Percentiles rank a stretch among this genome's conserved stretches.
Evolutionary conservation across 2,329 filamentous ascomycete genomes (phyloP).

Genomic region (Talaromyces sp.): DNA sequence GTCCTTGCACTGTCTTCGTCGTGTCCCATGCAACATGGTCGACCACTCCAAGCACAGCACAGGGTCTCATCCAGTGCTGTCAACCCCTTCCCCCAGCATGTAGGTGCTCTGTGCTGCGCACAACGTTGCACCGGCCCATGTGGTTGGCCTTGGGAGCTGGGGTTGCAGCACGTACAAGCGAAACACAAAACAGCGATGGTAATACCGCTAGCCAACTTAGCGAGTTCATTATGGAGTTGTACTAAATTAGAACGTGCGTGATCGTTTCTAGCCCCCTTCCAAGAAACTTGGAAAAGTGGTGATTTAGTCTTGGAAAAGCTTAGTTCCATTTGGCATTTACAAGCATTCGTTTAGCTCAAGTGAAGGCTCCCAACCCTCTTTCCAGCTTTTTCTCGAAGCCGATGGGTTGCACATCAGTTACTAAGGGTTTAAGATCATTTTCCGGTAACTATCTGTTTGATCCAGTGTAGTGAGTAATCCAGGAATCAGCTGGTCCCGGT

Average conservation of each 20-base stretch:
- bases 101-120: neutral
- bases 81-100: neutral
- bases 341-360: neutral
- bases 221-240: neutral
- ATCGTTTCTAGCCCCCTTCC: neutral
- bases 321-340: neutral
- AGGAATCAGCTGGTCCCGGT: neutral
- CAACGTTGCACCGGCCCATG: conserved; percentile 5
- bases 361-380: neutral
- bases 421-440: neutral
- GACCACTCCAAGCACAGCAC: neutral
- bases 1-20: neutral
- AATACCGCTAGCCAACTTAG: neutral
- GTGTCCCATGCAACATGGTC: neutral
- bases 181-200: neutral
- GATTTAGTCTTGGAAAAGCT: conserved; percentile 7
- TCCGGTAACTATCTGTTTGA: neutral
- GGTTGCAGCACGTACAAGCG: neutral
- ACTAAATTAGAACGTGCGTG: neutral
- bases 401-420: too few species aligned
- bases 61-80: neutral
- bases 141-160: neutral
- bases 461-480: neutral
- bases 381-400: neutral
- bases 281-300: neutral